A percentile compares a stretch with the other conserved stretches of the same genome.
phyloP scores from a whole-genome alignment of 176 grass and related monocot genomes.

The Saccharum officinarum region DNA sequence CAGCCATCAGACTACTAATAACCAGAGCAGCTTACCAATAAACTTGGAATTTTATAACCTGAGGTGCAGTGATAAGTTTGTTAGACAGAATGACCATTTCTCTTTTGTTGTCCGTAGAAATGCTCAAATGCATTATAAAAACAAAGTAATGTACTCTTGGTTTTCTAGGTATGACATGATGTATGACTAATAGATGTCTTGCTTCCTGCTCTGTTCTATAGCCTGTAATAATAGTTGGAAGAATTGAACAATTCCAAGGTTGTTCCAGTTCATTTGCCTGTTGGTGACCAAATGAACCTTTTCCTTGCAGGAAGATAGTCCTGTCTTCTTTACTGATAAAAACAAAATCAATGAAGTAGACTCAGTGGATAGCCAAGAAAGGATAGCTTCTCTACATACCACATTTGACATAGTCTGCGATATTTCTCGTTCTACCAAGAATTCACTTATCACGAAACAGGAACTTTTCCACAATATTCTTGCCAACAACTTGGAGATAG shows the following conservation, averaged over 20 bases:
- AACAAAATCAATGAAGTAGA: slow-evolving; percentile 23
- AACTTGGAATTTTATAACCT: background rate
- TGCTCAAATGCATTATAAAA: slow-evolving; percentile 6
- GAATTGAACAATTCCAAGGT: background rate
- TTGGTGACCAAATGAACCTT: slow-evolving; percentile 16
- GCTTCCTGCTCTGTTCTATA: background rate
- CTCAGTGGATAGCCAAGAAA: slow-evolving; percentile 29
- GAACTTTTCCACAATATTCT: slow-evolving; percentile 92
- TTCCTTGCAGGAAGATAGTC: slow-evolving; percentile 39
- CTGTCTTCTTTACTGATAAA: slow-evolving; percentile 15
- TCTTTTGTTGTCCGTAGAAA: background rate
- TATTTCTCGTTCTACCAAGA: slow-evolving; percentile 66
- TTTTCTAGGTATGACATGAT: slow-evolving; percentile 1
- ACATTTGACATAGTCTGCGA: slow-evolving; percentile 77
- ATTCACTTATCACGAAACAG: slow-evolving; percentile 76
- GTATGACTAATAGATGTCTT: background rate
- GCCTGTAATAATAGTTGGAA: background rate
- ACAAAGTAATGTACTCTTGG: background rate
- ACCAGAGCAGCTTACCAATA: slow-evolving; percentile 6
- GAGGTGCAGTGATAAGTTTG: background rate
- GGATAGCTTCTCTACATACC: slow-evolving; percentile 47
- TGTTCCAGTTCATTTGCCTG: background rate
- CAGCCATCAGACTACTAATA: background rate
- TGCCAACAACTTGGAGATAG: slow-evolving; percentile 89
- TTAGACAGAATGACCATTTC: background rate